Percentiles rank a stretch among this genome's conserved stretches.
These are phyloP conservation scores for Trebouxia sp. DNA, from an alignment of 139 green algal genomes.

Conservation along the genomic window DNA sequence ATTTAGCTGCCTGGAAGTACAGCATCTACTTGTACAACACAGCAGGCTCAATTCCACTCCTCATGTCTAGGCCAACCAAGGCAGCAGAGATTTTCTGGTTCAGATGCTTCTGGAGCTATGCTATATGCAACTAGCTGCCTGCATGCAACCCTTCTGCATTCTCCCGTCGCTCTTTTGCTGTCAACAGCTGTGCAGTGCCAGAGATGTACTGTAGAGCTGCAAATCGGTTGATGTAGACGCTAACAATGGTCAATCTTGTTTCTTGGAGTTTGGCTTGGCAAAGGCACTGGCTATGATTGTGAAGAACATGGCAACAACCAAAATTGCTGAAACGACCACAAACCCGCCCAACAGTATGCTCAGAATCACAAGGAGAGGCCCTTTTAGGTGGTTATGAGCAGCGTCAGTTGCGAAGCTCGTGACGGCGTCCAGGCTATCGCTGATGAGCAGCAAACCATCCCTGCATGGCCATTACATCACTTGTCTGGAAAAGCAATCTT, in stretches of 20 bases:
- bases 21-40: too few species aligned
- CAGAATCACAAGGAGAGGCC: constrained; percentile 9
- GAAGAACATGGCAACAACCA: constrained; percentile 14
- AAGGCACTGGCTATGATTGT: neutral
- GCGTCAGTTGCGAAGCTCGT: constrained; percentile 7
- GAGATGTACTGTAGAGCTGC: neutral
- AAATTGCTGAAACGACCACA: neutral
- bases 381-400: neutral
- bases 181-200: neutral
- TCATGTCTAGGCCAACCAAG: too few species aligned
- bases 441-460: neutral
- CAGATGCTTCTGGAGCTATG: too few species aligned
- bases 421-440: neutral
- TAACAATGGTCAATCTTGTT: neutral
- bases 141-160: too few species aligned
- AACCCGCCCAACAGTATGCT: neutral
- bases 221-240: neutral
- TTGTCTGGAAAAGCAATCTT: neutral
- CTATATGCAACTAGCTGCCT: too few species aligned
- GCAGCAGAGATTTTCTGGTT: too few species aligned
- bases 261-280: neutral
- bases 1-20: too few species aligned
- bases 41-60: too few species aligned
- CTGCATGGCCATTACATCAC: neutral
- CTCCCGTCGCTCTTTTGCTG: too few species aligned